Base-by-base conservation (phyloP, 148 eudicot genomes). In the Nepenthes mirabilis region DNA sequence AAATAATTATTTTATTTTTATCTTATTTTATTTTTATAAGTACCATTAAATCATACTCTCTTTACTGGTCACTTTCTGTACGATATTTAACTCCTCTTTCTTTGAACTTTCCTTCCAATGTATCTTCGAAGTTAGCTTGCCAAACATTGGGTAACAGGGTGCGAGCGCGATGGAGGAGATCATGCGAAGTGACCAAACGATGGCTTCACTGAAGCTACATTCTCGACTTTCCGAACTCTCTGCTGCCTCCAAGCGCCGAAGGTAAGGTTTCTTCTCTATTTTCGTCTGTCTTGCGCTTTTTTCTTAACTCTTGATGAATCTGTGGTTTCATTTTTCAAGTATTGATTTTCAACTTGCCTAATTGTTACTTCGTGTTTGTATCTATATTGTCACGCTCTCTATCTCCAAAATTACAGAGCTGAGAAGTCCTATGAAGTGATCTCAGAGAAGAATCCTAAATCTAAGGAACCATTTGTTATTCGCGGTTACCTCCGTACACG, bases 111-210 rank as follows among this genome's bases (percentile, higher is more conserved):
- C n/a, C n/a, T n/a, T n/a, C n/a, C n/a, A n/a, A n/a, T n/a, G n/a
- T 23, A 23, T 23, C 23, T 23, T 23, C 23, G 23, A 23, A 23
- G 23, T 23, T 23, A 23, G 23, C 23, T 23, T 23, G 23, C 23
- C 0, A 23, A 23, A 23, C 23, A 23, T 23, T 23, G 23, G 23
- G 23, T 86, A 53, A 86, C 87, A 6, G 91, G 77, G 47, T 93
- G 86, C 68, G 98, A 93, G 71, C 85, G 83, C 9, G 36, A 76
- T 93, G 3, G 96, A 93, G 57, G 88, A 93, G 63, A 86, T 93
- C 36, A 88, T 80, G 71, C 87, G 98, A 61, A 88, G 88, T 61
- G 77, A 59, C 1, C 70, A 86, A 70, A 73, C 84, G 87, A 52
- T 93, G 59, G 78, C 96, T 47, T 71, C 95, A 65, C 95, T 93